Evolutionary conservation across 2,329 filamentous ascomycete genomes (phyloP).

Genomic region (Aureobasidium vineae): DNA sequence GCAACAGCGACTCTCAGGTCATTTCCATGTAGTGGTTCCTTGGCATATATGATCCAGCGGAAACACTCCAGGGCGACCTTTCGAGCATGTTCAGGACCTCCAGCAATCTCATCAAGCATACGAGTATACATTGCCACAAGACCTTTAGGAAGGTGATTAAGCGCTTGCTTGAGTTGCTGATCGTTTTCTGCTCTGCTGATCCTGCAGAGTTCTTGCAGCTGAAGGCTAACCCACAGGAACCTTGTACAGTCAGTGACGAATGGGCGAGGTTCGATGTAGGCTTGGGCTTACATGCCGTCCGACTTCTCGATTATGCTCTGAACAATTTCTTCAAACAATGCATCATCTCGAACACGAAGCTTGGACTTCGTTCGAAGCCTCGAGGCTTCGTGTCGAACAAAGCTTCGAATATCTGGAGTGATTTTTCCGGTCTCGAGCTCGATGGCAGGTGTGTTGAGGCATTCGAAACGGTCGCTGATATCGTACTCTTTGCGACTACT

Average conservation of each 20-base stretch:
- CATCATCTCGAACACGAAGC: background rate
- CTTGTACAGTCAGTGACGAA: background rate
- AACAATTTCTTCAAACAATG: background rate
- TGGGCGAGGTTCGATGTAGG: background rate
- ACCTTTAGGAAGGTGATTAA: background rate
- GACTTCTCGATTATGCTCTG: background rate
- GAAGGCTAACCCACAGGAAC: background rate
- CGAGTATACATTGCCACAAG: background rate
- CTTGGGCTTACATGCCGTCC: background rate
- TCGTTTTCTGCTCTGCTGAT: background rate
- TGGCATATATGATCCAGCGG: background rate
- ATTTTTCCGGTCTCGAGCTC: background rate
- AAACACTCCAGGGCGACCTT: background rate
- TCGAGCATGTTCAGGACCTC: background rate
- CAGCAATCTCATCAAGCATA: background rate
- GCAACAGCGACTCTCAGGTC: background rate
- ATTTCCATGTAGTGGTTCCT: too few species aligned
- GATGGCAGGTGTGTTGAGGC: background rate
- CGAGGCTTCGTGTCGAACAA: background rate
- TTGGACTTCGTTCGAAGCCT: background rate
- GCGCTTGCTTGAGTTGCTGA: background rate
- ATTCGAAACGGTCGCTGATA: background rate
- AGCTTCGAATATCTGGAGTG: background rate
- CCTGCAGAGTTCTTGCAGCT: background rate
- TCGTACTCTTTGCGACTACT: background rate